Evolutionary conservation across 257 asterid species (phyloP).

Genomic region (Penstemon newberryi): DNA sequence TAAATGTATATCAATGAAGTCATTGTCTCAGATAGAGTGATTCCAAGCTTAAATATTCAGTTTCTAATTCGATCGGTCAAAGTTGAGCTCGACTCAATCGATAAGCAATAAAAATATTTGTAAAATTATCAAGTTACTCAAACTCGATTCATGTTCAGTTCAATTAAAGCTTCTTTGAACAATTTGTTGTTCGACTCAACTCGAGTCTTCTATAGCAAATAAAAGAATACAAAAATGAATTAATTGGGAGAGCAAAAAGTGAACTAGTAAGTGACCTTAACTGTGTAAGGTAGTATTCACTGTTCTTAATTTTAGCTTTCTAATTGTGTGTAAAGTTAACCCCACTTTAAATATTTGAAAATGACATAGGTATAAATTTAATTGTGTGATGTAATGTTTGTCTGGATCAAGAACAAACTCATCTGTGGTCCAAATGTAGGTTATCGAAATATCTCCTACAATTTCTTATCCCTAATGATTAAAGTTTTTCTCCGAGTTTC

Average conservation of each 20-base stretch:
- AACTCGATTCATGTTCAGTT: too few species aligned
- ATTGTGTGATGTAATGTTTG: slow-evolving; percentile 18
- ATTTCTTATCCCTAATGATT: too few species aligned
- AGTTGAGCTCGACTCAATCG: background rate
- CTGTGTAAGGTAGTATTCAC: background rate
- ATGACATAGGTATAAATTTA: background rate
- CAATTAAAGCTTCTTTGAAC: too few species aligned
- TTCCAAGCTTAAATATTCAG: slow-evolving; percentile 34
- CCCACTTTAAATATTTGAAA: slow-evolving; percentile 24
- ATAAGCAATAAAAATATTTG: background rate
- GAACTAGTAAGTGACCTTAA: background rate
- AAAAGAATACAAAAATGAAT: background rate
- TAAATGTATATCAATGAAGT: slow-evolving; percentile 17
- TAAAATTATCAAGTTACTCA: background rate
- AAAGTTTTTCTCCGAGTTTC: background rate
- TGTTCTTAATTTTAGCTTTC: slow-evolving; percentile 19
- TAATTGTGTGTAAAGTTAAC: slow-evolving; percentile 21
- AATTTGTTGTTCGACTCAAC: too few species aligned
- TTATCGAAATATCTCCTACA: too few species aligned
- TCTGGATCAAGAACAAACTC: slow-evolving; percentile 3
- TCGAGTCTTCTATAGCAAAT: too few species aligned
- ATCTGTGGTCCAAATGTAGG: slow-evolving; percentile 24
- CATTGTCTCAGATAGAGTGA: slow-evolving; percentile 30
- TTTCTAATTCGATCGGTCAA: background rate
- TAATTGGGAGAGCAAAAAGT: background rate